Evolutionary conservation across 768 basidiomycete genomes (phyloP).

Genomic region (Russula vinacea): DNA sequence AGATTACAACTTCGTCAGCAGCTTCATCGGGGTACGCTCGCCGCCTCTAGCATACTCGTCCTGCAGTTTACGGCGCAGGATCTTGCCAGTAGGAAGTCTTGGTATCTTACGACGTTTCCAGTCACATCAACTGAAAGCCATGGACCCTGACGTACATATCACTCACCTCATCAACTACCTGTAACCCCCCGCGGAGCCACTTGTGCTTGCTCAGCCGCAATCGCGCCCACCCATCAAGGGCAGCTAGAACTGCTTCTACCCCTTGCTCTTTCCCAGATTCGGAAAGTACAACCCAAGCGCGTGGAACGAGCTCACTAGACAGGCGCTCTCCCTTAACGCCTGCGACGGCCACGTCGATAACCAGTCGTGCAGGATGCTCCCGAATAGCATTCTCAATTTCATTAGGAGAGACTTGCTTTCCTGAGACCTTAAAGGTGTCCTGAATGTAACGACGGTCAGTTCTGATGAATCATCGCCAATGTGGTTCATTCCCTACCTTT

Average conservation of each 20-base stretch:
- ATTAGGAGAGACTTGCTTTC: conserved; percentile 73
- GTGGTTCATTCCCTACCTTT: conserved; percentile 48
- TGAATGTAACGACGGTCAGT: conserved; percentile 31
- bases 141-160: neutral
- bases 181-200: conserved; percentile 71
- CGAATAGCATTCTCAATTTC: conserved; percentile 71
- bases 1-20: conserved; percentile 3
- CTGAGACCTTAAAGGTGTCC: conserved; percentile 80
- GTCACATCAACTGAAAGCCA: neutral
- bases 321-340: conserved; percentile 72
- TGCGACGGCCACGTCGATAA: conserved; percentile 66
- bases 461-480: neutral
- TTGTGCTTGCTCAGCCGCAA: conserved; percentile 70
- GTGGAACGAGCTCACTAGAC: conserved; percentile 67
- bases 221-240: conserved; percentile 59
- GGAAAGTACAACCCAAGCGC: conserved; percentile 76
- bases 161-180: conserved; percentile 56
- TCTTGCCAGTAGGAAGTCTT: conserved; percentile 72
- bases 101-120: conserved; percentile 51
- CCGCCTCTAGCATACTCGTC: conserved; percentile 37
- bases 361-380: conserved; percentile 49
- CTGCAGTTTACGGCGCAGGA: conserved; percentile 57
- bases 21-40: neutral
- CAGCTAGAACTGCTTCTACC: conserved; percentile 38
- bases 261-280: conserved; percentile 51